Evolutionary conservation across 2,329 filamentous ascomycete genomes (phyloP).

Genomic region (Alternaria panax): DNA sequence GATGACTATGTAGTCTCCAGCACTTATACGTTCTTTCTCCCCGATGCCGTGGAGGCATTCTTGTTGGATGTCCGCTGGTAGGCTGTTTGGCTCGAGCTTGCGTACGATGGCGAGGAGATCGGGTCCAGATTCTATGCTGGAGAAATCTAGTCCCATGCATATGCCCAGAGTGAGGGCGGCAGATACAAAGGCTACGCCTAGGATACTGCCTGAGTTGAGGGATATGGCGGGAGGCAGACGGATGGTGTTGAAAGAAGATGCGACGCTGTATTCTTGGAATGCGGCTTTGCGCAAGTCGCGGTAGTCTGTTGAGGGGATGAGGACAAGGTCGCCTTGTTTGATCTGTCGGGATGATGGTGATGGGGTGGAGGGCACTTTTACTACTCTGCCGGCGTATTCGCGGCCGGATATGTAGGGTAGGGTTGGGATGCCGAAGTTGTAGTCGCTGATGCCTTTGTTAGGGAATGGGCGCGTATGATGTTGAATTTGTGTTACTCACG

Average conservation of each 20-base stretch:
- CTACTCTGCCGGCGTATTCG: slow-evolving; percentile 72
- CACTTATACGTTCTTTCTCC: slow-evolving; percentile 60
- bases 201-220: slow-evolving; percentile 64
- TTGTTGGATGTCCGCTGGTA: slow-evolving; percentile 67
- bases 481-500: slow-evolving; percentile 63
- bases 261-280: slow-evolving; percentile 73
- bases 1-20: slow-evolving; percentile 74
- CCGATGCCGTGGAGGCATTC: slow-evolving; percentile 68
- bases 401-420: slow-evolving; percentile 74
- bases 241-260: slow-evolving; percentile 56
- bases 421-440: slow-evolving; percentile 71
- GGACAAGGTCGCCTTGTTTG: slow-evolving; percentile 49
- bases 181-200: slow-evolving; percentile 76
- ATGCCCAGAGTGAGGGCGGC: slow-evolving; percentile 71
- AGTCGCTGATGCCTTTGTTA: slow-evolving; percentile 60
- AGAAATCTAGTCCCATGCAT: slow-evolving; percentile 73
- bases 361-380: slow-evolving; percentile 52
- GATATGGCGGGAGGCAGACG: slow-evolving; percentile 64
- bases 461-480: neutral
- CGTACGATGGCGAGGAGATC: slow-evolving; percentile 64
- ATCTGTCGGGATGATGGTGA: slow-evolving; percentile 57
- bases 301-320: slow-evolving; percentile 78
- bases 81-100: slow-evolving; percentile 52
- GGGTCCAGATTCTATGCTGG: slow-evolving; percentile 60
- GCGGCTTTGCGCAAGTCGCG: slow-evolving; percentile 74